A percentile compares a stretch with the other conserved stretches of the same genome.
Conservation (phyloP, 805 yeast genomes). For the Priceomyces castillae region DNA sequence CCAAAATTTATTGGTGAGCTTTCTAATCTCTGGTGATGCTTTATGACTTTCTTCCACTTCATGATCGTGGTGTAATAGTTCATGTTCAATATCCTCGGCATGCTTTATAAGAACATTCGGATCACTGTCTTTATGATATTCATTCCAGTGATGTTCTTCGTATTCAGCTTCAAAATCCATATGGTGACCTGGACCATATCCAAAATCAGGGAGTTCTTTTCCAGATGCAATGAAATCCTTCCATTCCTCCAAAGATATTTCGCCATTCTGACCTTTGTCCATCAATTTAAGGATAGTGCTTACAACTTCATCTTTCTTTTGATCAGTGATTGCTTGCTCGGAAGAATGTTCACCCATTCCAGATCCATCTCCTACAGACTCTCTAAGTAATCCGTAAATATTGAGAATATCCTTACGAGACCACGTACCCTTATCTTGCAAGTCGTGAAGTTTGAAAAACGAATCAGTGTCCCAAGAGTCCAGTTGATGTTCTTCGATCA, state of each 20-base stretch:
- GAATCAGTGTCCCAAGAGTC: slow-evolving; percentile 70
- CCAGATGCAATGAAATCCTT: slow-evolving; percentile 56
- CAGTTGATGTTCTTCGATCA: slow-evolving; percentile 82
- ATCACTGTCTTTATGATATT: slow-evolving; percentile 71
- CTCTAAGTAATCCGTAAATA: slow-evolving; percentile 75
- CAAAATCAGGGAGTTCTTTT: slow-evolving; percentile 83
- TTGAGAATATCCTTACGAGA: slow-evolving; percentile 64
- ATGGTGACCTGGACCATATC: slow-evolving; percentile 92
- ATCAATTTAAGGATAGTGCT: slow-evolving; percentile 53
- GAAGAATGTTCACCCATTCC: slow-evolving; percentile 69
- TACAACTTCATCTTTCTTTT: slow-evolving; percentile 55
- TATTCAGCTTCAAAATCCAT: slow-evolving; percentile 91
- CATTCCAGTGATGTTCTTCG: slow-evolving; percentile 92
- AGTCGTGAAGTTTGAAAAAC: slow-evolving; percentile 81
- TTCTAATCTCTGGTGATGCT: slow-evolving; percentile 25
- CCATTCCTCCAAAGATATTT: slow-evolving; percentile 69
- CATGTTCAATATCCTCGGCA: slow-evolving; percentile 87
- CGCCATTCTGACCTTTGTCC: slow-evolving; percentile 66
- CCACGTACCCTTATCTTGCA: slow-evolving; percentile 55
- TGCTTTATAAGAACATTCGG: slow-evolving; percentile 81
- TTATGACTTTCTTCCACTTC: slow-evolving; percentile 63
- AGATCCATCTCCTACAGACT: slow-evolving; percentile 81
- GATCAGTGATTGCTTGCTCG: slow-evolving; percentile 49
- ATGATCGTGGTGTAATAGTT: slow-evolving; percentile 78
- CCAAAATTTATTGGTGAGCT: slow-evolving; percentile 25